Evolutionary conservation across 805 yeast genomes (phyloP).

Genomic region (Jamesozyma piceae): DNA sequence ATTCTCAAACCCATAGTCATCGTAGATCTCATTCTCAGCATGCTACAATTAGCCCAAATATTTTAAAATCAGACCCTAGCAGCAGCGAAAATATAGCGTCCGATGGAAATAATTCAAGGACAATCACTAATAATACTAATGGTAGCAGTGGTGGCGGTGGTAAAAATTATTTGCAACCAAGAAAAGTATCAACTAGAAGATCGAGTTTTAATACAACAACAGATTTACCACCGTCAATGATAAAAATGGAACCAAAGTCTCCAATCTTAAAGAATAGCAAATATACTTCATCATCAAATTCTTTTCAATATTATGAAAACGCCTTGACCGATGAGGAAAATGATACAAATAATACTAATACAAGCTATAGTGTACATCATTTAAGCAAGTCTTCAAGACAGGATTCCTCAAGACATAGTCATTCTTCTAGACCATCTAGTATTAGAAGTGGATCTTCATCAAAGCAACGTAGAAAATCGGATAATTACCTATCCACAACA

Average conservation of each 20-base stretch:
- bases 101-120: not conserved
- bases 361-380: slow-evolving; percentile 1
- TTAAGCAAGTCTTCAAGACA: slow-evolving; percentile 3
- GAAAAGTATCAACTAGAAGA: slow-evolving; percentile 16
- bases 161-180: not conserved
- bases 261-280: slow-evolving; percentile 50
- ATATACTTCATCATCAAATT: slow-evolving; percentile 11
- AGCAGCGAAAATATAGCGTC: not conserved
- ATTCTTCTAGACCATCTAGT: slow-evolving; percentile 19
- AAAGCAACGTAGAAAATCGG: slow-evolving; percentile 18
- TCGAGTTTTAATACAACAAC: slow-evolving; percentile 28
- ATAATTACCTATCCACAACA: slow-evolving; percentile 2
- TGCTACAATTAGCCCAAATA: not conserved
- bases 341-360: slow-evolving; percentile 12
- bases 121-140: slow-evolving; percentile 1
- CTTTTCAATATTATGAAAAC: slow-evolving; percentile 22
- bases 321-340: slow-evolving; percentile 27
- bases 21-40: slow-evolving; percentile 7
- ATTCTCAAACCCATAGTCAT: not conserved
- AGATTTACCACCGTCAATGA: slow-evolving; percentile 59
- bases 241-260: slow-evolving; percentile 58
- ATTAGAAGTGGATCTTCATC: slow-evolving; percentile 19
- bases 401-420: slow-evolving; percentile 15
- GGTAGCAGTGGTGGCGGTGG: not conserved
- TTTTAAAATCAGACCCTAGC: not conserved